Percentiles rank a stretch among this genome's conserved stretches.
phyloP scores from a whole-genome alignment of 768 basidiomycete species.

The Termitomyces sp. region DNA sequence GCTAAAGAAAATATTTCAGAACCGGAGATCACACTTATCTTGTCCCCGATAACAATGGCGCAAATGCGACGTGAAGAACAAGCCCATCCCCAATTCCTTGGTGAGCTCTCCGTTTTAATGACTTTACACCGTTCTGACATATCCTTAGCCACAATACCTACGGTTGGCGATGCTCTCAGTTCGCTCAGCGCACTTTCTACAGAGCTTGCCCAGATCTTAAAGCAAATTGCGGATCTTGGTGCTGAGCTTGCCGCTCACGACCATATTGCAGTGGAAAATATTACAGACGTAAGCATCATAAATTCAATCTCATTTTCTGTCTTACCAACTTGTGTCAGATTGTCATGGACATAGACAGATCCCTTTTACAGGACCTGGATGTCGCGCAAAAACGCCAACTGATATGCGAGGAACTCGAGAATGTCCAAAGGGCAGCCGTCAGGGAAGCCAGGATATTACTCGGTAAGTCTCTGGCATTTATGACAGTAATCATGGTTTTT shows the following conservation, averaged over 20 bases:
- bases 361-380: constrained; percentile 61
- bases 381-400: constrained; percentile 62
- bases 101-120: constrained; percentile 27
- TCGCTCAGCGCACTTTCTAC: constrained; percentile 56
- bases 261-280: constrained; percentile 64
- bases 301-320: neutral
- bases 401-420: constrained; percentile 56
- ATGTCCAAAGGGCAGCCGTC: constrained; percentile 31
- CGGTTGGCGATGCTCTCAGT: constrained; percentile 67
- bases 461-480: constrained; percentile 29
- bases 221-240: constrained; percentile 61
- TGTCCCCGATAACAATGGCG: constrained; percentile 57
- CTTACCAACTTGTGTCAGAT: constrained; percentile 28
- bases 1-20: constrained; percentile 34
- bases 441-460: constrained; percentile 49
- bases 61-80: constrained; percentile 54
- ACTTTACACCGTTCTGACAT: neutral
- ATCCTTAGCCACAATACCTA: constrained; percentile 62
- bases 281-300: constrained; percentile 52
- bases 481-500: neutral
- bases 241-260: constrained; percentile 70
- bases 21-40: constrained; percentile 63
- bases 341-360: constrained; percentile 42
- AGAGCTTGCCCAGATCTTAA: constrained; percentile 55
- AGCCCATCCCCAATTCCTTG: constrained; percentile 43